Evolutionary conservation across 1,139 yeast genomes (phyloP), one percentile per base, ranked within the genome.

Genomic region (Saccharomyces pastorianus): DNA sequence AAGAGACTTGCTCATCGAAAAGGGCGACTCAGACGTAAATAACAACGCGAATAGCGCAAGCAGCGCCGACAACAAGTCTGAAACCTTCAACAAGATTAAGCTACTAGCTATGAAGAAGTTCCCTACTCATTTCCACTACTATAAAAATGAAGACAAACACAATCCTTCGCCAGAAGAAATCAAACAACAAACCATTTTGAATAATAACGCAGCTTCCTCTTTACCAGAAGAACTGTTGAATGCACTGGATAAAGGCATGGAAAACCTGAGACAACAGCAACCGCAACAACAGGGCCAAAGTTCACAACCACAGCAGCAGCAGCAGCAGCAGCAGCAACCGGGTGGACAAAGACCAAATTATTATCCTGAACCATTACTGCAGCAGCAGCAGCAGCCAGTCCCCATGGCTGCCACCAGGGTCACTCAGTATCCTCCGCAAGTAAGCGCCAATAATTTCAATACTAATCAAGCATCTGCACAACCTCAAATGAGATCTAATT

Each of bases 251-350:
- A 64, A 58, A 52, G 65, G 65, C 25, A 64, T 65, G 64, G 69
- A 64, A 54, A 59, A 59, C 34, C 53, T 64, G 50, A 64, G 63
- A 52, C 63, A 60, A 51, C 61, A 60, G 50, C 60, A 59, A 7
- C 32, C 47, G 32, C 55, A 53, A 51, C 51, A 41, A 44, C 55
- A 49, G 60, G 61, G 50, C 14, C 58, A 55, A 48, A 44, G 14
- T 46, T 51, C 20, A 46, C 50, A 25, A 25, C 55, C 42, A 46
- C 58, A 56, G 23, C 57, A 51, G 32, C 58, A 31, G 32, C 58
- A 51, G 32, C 58, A 47, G 50, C 81, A 79, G 65, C 76, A 78
- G 51, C 69, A 67, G 64, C 69, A 67, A 63, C 79, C 74, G 59
- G 73, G 69, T 17, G 51, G 44, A 1, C 51, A 50, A 44, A 17